phyloP scores from a whole-genome alignment of 225 moss, liverwort and hornwort species.

The Asterella californica region DNA sequence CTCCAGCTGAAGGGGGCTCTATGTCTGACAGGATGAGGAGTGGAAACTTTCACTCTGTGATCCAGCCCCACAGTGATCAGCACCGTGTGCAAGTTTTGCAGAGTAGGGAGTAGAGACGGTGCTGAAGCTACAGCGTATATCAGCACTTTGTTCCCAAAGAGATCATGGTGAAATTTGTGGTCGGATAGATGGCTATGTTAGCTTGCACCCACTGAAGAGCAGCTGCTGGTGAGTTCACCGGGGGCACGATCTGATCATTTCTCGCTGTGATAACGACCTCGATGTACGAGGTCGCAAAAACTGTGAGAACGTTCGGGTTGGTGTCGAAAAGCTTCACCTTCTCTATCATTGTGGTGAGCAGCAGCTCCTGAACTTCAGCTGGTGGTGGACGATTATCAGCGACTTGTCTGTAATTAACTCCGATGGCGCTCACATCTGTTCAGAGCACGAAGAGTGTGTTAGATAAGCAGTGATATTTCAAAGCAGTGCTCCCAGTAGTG shows the following conservation, averaged over 20 bases:
- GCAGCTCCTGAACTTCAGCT: slow-evolving; percentile 31
- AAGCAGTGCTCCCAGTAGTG: too few species aligned
- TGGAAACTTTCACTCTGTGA: slow-evolving; percentile 51
- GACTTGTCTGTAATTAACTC: slow-evolving; percentile 59
- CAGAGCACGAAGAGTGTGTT: not conserved
- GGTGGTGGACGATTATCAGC: slow-evolving; percentile 57
- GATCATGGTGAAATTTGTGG: slow-evolving; percentile 54
- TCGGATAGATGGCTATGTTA: slow-evolving; percentile 38
- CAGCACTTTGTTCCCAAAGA: slow-evolving; percentile 70
- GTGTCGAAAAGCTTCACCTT: slow-evolving; percentile 55
- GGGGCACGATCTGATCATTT: slow-evolving; percentile 38
- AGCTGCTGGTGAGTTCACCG: slow-evolving; percentile 34
- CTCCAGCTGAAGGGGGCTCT: slow-evolving; percentile 61
- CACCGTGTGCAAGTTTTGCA: slow-evolving; percentile 54
- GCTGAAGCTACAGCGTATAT: slow-evolving; percentile 39
- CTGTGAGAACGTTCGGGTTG: slow-evolving; percentile 37
- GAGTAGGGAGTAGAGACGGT: slow-evolving; percentile 52
- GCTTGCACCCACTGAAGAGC: slow-evolving; percentile 52
- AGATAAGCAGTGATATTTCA: too few species aligned
- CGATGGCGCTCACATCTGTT: slow-evolving; percentile 35
- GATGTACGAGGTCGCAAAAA: slow-evolving; percentile 49
- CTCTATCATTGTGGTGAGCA: slow-evolving; percentile 43
- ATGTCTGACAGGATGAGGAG: slow-evolving; percentile 44
- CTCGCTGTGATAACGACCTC: slow-evolving; percentile 54
- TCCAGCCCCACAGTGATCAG: too few species aligned